These are phyloP conservation scores for Axilococcus clingmanii DNA, from an alignment of 139 green algal genomes.

Conservation along the genomic window DNA sequence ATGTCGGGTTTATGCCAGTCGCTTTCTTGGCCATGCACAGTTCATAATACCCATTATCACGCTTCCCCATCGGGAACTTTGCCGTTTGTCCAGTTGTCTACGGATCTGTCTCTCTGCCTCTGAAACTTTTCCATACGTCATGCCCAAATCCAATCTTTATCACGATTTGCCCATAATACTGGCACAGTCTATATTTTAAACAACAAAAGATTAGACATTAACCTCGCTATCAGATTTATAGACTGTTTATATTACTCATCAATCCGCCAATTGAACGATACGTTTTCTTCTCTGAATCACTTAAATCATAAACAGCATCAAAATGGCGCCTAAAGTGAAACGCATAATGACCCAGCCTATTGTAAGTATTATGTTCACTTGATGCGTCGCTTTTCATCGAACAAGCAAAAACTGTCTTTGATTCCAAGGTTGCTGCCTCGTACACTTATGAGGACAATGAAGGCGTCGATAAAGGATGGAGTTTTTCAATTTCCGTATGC, in stretches of 20 bases:
- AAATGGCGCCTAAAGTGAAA: slow-evolving; percentile 50
- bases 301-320: not conserved
- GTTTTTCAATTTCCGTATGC: not conserved
- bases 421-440: not conserved
- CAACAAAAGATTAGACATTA: not conserved
- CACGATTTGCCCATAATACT: too few species aligned
- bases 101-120: too few species aligned
- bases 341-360: slow-evolving; percentile 85
- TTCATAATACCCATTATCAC: too few species aligned
- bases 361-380: slow-evolving; percentile 29
- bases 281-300: not conserved
- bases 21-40: too few species aligned
- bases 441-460: not conserved
- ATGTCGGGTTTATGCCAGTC: too few species aligned
- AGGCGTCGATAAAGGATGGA: not conserved
- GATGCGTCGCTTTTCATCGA: not conserved
- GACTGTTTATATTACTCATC: too few species aligned
- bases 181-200: not conserved
- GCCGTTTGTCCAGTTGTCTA: too few species aligned
- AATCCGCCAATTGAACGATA: not conserved
- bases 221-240: not conserved
- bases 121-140: too few species aligned
- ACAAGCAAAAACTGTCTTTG: not conserved
- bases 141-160: too few species aligned
- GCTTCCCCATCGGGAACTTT: too few species aligned